Percentiles rank a stretch among this genome's conserved stretches.
Evolutionary conservation across 352 stramenopile species (phyloP).

Genomic region (Blastocystis sp.): DNA sequence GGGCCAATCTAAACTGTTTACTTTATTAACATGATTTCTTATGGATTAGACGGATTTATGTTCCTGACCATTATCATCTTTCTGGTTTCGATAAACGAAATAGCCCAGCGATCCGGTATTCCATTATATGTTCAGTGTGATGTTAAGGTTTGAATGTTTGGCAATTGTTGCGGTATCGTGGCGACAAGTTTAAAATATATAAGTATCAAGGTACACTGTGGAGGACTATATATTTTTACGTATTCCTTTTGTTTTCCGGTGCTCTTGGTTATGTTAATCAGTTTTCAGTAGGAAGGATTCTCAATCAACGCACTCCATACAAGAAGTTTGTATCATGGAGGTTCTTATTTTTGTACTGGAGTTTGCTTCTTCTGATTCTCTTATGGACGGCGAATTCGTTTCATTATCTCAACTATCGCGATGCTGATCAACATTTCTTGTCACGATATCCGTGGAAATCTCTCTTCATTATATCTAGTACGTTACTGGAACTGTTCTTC

Average conservation of each 20-base stretch:
- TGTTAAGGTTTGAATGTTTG: too few relatives aligned
- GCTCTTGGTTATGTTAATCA: slow-evolving; percentile 13
- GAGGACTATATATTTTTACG: slow-evolving; percentile 29
- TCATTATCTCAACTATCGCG: background rate
- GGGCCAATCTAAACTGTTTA: background rate
- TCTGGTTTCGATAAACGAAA: background rate
- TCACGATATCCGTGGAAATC: background rate
- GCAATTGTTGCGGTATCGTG: background rate
- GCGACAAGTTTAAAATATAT: background rate
- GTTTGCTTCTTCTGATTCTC: background rate
- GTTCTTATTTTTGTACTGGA: background rate
- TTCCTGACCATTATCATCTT: background rate
- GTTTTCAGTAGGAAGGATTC: background rate
- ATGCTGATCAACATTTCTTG: background rate
- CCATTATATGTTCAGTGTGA: too few relatives aligned
- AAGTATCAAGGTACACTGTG: background rate
- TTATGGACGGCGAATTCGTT: background rate
- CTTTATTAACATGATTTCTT: background rate
- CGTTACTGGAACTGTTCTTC: slow-evolving; percentile 28
- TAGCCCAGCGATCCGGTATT: background rate
- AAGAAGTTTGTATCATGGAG: background rate
- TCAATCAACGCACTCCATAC: background rate
- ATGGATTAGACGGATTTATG: background rate
- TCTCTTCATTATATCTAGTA: background rate
- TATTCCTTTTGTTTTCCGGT: slow-evolving; percentile 5